Percentiles rank a stretch among this genome's conserved stretches.
Evolutionary conservation across 108 stramenopile genomes (phyloP).

Genomic region (Licmophora abbreviata): DNA sequence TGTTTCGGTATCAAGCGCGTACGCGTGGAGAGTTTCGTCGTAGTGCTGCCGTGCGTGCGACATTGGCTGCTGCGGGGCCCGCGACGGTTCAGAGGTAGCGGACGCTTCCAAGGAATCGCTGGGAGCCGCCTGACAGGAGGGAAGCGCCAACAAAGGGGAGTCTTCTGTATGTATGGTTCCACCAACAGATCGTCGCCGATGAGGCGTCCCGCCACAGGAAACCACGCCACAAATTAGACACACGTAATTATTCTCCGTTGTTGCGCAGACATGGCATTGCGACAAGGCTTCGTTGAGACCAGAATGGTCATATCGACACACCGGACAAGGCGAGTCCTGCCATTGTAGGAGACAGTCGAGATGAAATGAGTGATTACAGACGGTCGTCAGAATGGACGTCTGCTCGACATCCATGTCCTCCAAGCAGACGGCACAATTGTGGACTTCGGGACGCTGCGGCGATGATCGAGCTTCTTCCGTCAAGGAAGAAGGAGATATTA

Average conservation of each 20-base stretch:
- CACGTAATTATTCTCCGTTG: constrained; percentile 62
- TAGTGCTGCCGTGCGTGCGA: constrained; percentile 86
- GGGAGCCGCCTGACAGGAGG: no score
- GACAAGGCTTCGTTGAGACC: constrained; percentile 74
- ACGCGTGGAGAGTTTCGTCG: constrained; percentile 87
- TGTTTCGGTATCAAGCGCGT: constrained; percentile 90
- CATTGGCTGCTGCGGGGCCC: constrained; percentile 12
- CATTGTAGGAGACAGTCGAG: constrained; percentile 78
- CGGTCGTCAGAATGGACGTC: constrained; percentile 74
- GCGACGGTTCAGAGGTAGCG: no score
- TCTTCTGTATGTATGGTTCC: not conserved
- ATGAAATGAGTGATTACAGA: constrained; percentile 95
- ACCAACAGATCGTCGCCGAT: constrained; percentile 1
- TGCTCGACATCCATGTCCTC: constrained; percentile 59
- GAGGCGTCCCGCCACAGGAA: constrained; percentile 56
- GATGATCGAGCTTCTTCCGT: constrained; percentile 16
- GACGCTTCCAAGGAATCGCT: no score
- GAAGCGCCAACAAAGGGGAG: not conserved
- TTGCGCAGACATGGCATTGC: constrained; percentile 70
- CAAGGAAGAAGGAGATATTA: not conserved
- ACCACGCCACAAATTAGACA: constrained; percentile 80
- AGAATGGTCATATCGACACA: constrained; percentile 89
- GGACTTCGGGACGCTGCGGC: constrained; percentile 30
- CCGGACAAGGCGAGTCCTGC: constrained; percentile 86
- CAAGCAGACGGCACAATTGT: constrained; percentile 85